Evolutionary conservation across 495 filamentous ascomycete species (phyloP).

Genomic region (Neurospora sp.): DNA sequence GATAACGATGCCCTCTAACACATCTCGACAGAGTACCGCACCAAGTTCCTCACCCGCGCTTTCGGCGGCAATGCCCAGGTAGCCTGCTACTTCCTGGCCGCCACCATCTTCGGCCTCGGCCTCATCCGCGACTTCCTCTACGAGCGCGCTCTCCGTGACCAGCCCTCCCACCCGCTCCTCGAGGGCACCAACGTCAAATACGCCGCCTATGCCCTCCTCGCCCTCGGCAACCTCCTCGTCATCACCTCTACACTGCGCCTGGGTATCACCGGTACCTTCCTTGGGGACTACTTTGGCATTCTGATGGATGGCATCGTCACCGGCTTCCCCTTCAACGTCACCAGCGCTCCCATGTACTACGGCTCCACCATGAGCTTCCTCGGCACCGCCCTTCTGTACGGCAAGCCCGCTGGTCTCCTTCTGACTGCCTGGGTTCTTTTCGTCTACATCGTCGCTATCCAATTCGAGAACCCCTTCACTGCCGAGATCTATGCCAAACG

Average conservation of each 20-base stretch:
- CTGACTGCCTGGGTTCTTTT: constrained; percentile 66
- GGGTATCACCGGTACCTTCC: constrained; percentile 92
- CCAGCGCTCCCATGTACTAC: constrained; percentile 91
- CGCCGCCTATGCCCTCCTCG: constrained; percentile 59
- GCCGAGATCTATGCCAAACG: constrained; percentile 89
- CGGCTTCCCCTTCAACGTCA: constrained; percentile 91
- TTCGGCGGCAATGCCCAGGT: constrained; percentile 70
- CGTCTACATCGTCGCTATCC: constrained; percentile 73
- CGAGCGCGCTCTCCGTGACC: constrained; percentile 63
- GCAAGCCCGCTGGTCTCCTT: constrained; percentile 77
- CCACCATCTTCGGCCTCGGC: constrained; percentile 82
- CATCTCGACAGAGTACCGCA: constrained; percentile 66
- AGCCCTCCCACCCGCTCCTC: constrained; percentile 64
- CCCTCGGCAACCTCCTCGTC: constrained; percentile 73
- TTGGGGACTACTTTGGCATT: constrained; percentile 98
- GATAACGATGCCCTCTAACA: constrained; percentile 5
- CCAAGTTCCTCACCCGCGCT: constrained; percentile 74
- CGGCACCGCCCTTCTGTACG: constrained; percentile 78
- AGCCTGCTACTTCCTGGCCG: constrained; percentile 84
- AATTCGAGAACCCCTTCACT: constrained; percentile 97
- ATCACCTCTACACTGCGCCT: constrained; percentile 81
- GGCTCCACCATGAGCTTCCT: constrained; percentile 88
- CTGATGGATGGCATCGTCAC: constrained; percentile 91
- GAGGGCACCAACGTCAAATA: constrained; percentile 38
- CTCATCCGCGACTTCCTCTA: constrained; percentile 74